These are phyloP conservation scores for Ophiostoma triangulosporum DNA, from an alignment of 2,329 filamentous ascomycete genomes.

Conservation along the genomic window DNA sequence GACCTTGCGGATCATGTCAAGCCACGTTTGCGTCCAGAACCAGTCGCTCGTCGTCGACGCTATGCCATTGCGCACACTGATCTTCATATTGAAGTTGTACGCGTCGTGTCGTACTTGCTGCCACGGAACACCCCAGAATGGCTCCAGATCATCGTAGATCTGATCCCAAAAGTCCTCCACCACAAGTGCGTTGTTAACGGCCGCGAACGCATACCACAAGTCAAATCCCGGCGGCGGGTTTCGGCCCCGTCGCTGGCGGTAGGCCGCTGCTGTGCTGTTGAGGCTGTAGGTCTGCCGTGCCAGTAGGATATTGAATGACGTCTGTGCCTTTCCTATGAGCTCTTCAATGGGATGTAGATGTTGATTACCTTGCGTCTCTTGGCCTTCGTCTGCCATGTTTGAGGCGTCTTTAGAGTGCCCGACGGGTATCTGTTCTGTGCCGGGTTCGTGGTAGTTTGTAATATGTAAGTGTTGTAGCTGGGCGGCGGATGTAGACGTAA, in stretches of 20 bases:
- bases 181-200: conserved; percentile 37
- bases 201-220: conserved; percentile 42
- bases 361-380: background rate
- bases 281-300: conserved; percentile 34
- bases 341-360: conserved; percentile 35
- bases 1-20: conserved; percentile 38
- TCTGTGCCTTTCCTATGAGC: conserved; percentile 33
- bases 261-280: conserved; percentile 37
- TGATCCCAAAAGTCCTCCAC: conserved; percentile 52
- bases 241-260: conserved; percentile 41
- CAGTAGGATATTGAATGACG: conserved; percentile 27
- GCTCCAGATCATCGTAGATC: conserved; percentile 47
- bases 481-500: background rate
- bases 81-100: conserved; percentile 45
- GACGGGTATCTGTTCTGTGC: background rate
- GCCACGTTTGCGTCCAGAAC: conserved; percentile 46
- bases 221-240: conserved; percentile 53
- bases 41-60: conserved; percentile 39
- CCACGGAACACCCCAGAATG: conserved; percentile 40
- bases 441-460: background rate
- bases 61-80: conserved; percentile 39
- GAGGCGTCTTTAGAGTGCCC: background rate
- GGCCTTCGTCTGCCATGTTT: background rate
- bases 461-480: background rate
- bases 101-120: conserved; percentile 36